phyloP scores from a whole-genome alignment of 2,329 filamentous ascomycete species.

The Colletotrichum nymphaeae region DNA sequence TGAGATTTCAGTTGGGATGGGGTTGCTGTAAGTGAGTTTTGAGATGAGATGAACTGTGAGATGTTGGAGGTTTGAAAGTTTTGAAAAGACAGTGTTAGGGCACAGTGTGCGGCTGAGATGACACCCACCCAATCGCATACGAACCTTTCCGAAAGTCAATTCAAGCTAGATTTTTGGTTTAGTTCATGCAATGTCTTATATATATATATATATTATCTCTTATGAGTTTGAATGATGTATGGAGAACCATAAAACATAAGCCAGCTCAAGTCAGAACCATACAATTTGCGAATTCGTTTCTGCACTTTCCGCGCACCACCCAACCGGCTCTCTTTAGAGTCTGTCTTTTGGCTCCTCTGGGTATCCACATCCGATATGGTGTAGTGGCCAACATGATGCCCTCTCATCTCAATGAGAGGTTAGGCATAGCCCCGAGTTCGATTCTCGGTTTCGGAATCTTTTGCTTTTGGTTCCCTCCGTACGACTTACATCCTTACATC shows the following conservation, averaged over 20 bases:
- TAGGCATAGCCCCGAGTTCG: constrained; percentile 31
- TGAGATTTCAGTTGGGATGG: not conserved
- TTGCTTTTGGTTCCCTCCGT: not conserved
- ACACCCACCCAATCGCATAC: not conserved
- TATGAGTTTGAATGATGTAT: no score
- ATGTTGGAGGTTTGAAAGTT: constrained; percentile 9
- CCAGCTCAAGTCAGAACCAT: not conserved
- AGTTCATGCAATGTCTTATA: not conserved
- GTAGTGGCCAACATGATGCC: constrained; percentile 32
- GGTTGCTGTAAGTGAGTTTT: not conserved
- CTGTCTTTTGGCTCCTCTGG: fast-evolving
- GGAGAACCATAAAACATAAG: no score
- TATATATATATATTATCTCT: not conserved
- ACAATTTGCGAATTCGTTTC: not conserved
- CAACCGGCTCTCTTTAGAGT: fast-evolving
- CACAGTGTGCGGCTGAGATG: not conserved
- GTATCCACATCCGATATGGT: constrained; percentile 13
- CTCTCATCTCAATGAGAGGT: not conserved
- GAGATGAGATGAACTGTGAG: not conserved
- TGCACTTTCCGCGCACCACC: no score
- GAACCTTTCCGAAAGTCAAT: not conserved
- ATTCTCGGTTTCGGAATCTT: constrained; percentile 24
- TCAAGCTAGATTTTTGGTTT: not conserved
- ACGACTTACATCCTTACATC: no score
- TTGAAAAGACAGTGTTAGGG: not conserved